These are phyloP conservation scores for Phytophthora sojae DNA, from an alignment of 352 stramenopile genomes.

Conservation along the genomic window DNA sequence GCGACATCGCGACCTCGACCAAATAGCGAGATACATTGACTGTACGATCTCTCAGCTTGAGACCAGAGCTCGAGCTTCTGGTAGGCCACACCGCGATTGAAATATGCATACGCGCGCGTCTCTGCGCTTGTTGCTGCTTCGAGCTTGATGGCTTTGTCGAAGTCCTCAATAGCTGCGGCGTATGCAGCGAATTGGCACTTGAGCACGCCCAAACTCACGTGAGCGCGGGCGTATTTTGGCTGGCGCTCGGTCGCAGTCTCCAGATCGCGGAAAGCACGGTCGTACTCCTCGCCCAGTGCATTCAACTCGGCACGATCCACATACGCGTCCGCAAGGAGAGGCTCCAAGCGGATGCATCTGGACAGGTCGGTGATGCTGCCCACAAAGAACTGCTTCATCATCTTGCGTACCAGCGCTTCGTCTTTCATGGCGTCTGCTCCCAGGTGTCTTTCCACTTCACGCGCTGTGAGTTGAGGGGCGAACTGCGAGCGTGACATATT, in stretches of 20 bases:
- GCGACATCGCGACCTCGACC: slow-evolving; percentile 54
- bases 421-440: slow-evolving; percentile 59
- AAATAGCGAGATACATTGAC: slow-evolving; percentile 49
- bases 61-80: slow-evolving; percentile 72
- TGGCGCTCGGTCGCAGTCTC: slow-evolving; percentile 59
- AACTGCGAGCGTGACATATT: slow-evolving; percentile 45
- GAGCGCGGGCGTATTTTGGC: slow-evolving; percentile 55
- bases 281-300: slow-evolving; percentile 67
- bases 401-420: slow-evolving; percentile 48
- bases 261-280: slow-evolving; percentile 69
- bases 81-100: slow-evolving; percentile 79
- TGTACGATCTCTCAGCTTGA: slow-evolving; percentile 75
- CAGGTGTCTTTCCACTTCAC: slow-evolving; percentile 59
- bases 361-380: slow-evolving; percentile 67
- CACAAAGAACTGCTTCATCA: slow-evolving; percentile 61
- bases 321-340: slow-evolving; percentile 61
- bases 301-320: slow-evolving; percentile 77
- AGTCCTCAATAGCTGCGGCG: slow-evolving; percentile 70
- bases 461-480: slow-evolving; percentile 42
- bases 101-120: slow-evolving; percentile 40
- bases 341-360: slow-evolving; percentile 71
- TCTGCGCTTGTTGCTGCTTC: slow-evolving; percentile 43
- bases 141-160: slow-evolving; percentile 67
- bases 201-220: slow-evolving; percentile 74
- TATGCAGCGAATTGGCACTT: slow-evolving; percentile 79